Conservation (phyloP, 2,329 filamentous ascomycete genomes). For the Microdochium bolleyi region DNA sequence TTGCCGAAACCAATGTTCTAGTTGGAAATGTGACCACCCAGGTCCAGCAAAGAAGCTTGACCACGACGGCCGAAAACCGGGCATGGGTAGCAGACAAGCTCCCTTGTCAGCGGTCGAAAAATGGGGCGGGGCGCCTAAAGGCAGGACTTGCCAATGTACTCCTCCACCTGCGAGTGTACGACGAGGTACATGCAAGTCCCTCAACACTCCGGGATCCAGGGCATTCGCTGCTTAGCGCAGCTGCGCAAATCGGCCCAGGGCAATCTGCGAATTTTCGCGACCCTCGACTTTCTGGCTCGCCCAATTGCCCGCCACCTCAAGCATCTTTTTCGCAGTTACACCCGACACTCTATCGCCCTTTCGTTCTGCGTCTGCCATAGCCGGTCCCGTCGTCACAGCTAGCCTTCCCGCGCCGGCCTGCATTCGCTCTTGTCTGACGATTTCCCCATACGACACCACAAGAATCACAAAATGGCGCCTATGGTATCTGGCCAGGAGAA, state of each 20-base stretch:
- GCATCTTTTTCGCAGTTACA: neutral
- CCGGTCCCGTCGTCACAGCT: neutral
- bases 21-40: neutral
- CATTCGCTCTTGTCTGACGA: neutral
- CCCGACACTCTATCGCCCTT: neutral
- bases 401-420: neutral
- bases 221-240: neutral
- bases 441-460: neutral
- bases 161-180: neutral
- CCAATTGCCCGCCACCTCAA: neutral
- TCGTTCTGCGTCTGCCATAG: neutral
- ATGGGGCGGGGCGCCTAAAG: too few relatives aligned
- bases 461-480: conserved; percentile 1
- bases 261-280: conserved; percentile 1
- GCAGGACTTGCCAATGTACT: neutral
- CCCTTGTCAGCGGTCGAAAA: too few relatives aligned
- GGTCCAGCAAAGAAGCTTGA: neutral
- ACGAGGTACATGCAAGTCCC: neutral
- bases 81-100: too few relatives aligned
- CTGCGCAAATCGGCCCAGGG: neutral
- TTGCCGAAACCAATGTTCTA: too few relatives aligned
- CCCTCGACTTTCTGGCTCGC: neutral
- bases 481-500: neutral
- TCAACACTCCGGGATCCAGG: neutral
- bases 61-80: too few relatives aligned